Evolutionary conservation across 1,139 yeast genomes (phyloP).

Genomic region (Suhomyces yuchorum): DNA sequence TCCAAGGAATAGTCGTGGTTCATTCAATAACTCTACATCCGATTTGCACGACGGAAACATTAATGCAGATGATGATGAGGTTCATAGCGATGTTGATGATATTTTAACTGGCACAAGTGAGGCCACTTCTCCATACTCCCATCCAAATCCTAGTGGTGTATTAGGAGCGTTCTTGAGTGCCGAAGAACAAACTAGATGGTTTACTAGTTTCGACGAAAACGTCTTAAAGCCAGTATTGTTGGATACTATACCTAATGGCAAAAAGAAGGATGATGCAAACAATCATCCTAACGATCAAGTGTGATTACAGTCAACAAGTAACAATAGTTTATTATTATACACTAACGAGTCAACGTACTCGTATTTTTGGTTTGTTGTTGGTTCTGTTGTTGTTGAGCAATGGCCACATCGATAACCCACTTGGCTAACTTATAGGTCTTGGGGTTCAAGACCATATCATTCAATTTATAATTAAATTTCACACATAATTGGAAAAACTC

Average conservation of each 20-base stretch:
- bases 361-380: conserved; percentile 14
- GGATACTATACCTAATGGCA: conserved; percentile 48
- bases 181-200: conserved; percentile 88
- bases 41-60: conserved; percentile 14
- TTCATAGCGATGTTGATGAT: conserved; percentile 46
- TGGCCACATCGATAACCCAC: conserved; percentile 70
- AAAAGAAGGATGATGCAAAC: conserved; percentile 14
- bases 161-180: conserved; percentile 53
- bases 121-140: conserved; percentile 2
- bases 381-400: conserved; percentile 46
- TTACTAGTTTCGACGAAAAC: conserved; percentile 88
- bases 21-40: conserved; percentile 10
- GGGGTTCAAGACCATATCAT: conserved; percentile 62
- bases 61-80: conserved; percentile 37
- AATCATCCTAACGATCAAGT: conserved; percentile 6
- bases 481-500: conserved; percentile 67
- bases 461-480: conserved; percentile 60
- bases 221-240: conserved; percentile 93
- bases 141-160: conserved; percentile 28
- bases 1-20: conserved; percentile 7
- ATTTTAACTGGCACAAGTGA: conserved; percentile 24
- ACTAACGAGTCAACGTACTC: conserved; percentile 4
- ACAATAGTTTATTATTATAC: conserved; percentile 1
- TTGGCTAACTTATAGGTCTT: conserved; percentile 68
- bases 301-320: neutral